Percentiles rank a stretch among this genome's conserved stretches.
Evolutionary conservation across 331 rosid genomes (phyloP).

Genomic region (Acacia concinna): DNA sequence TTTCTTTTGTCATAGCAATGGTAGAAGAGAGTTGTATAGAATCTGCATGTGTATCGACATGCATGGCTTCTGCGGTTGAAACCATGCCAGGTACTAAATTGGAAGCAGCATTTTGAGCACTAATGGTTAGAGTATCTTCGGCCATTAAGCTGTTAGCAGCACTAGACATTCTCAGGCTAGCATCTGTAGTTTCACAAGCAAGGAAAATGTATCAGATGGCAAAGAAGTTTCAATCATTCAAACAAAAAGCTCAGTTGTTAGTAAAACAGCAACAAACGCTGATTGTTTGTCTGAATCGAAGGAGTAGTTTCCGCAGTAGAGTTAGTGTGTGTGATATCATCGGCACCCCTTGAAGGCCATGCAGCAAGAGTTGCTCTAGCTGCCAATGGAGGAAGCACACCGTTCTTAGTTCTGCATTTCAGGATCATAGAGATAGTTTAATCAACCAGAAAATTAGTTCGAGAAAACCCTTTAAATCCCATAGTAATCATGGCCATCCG

Average conservation of each 20-base stretch:
- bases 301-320: conserved; percentile 25
- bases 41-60: conserved; percentile 27
- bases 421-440: conserved; percentile 26
- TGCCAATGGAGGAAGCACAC: conserved; percentile 68
- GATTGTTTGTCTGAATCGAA: conserved; percentile 40
- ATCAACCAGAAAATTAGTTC: conserved; percentile 1
- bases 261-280: conserved; percentile 43
- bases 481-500: neutral
- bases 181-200: conserved; percentile 37
- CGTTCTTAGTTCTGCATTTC: conserved; percentile 63
- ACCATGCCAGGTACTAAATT: conserved; percentile 32
- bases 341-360: conserved; percentile 60
- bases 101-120: conserved; percentile 43
- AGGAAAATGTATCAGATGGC: conserved; percentile 14
- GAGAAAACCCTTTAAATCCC: neutral
- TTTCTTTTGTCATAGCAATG: conserved; percentile 24
- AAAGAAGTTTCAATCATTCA: neutral
- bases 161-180: conserved; percentile 36
- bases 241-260: neutral
- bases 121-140: conserved; percentile 34
- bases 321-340: conserved; percentile 33
- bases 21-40: conserved; percentile 37
- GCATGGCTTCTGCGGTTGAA: conserved; percentile 39
- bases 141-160: conserved; percentile 34
- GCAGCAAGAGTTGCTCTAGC: conserved; percentile 84